Conservation (phyloP, 352 stramenopile genomes). For the Globisporangium rhizosaccharum region DNA sequence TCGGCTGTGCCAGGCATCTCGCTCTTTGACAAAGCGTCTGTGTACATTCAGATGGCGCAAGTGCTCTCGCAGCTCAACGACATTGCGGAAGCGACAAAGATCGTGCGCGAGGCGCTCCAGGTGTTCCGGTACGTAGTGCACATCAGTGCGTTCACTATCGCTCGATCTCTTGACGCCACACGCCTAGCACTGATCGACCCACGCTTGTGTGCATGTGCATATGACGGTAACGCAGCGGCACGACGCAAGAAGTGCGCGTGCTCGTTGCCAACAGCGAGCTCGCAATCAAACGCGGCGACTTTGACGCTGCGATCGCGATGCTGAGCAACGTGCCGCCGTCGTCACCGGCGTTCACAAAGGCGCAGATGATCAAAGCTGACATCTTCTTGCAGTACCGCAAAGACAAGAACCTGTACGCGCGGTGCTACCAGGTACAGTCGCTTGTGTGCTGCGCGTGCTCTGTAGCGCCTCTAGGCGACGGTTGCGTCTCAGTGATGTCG, state of each 20-base stretch:
- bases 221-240: conserved; percentile 27
- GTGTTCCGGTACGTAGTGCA: conserved; percentile 39
- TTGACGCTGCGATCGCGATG: conserved; percentile 87
- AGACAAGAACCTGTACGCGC: conserved; percentile 87
- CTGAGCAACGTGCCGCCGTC: conserved; percentile 78
- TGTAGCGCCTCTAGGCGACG: not conserved
- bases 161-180: not conserved
- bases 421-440: conserved; percentile 66
- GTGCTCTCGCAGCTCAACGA: conserved; percentile 78
- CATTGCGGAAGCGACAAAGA: conserved; percentile 54
- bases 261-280: conserved; percentile 90
- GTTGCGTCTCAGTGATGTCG: not conserved
- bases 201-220: conserved; percentile 2
- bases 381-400: conserved; percentile 91
- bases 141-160: not conserved
- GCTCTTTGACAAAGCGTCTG: conserved; percentile 78
- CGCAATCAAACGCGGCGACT: conserved; percentile 86
- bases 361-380: conserved; percentile 91
- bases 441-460: no score
- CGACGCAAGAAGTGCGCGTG: conserved; percentile 86
- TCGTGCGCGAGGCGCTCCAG: conserved; percentile 64
- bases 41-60: conserved; percentile 86
- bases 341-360: conserved; percentile 79
- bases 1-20: conserved; percentile 23
- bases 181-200: not conserved